Evolutionary conservation across 2,329 filamentous ascomycete species (phyloP).

Genomic region (Ceratocystis smalleyi): DNA sequence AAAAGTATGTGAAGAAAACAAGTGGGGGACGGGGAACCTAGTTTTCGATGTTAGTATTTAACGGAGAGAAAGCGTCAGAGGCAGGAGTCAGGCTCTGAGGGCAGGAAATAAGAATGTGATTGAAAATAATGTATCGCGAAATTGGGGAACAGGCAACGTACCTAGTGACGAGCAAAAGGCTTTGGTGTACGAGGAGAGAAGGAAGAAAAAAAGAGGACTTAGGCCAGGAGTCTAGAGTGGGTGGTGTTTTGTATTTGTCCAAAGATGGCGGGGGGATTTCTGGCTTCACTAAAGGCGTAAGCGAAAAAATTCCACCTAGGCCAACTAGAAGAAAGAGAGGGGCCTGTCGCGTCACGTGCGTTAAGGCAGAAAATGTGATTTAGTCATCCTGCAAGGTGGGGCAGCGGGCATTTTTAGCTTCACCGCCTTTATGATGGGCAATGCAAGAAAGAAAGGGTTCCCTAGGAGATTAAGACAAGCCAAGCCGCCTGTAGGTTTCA

Average conservation of each 20-base stretch:
- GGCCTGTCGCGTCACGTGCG: conserved; percentile 15
- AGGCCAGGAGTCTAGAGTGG: conserved; percentile 15
- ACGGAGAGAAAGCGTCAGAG: neutral
- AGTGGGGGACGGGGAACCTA: conserved; percentile 24
- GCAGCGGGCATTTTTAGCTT: neutral
- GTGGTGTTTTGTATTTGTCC: conserved; percentile 17
- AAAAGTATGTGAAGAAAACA: conserved; percentile 31
- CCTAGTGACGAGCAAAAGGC: conserved; percentile 16
- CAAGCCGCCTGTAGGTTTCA: neutral
- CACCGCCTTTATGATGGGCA: conserved; percentile 4
- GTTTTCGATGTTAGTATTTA: conserved; percentile 14
- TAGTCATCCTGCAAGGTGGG: conserved; percentile 15
- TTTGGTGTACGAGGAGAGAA: conserved; percentile 13
- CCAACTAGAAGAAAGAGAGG: conserved; percentile 9
- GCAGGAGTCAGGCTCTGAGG: too few species aligned
- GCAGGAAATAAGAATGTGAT: neutral
- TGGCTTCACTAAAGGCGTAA: conserved; percentile 13
- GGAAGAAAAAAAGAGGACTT: conserved; percentile 16
- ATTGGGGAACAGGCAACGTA: conserved; percentile 2
- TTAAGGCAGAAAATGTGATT: conserved; percentile 10
- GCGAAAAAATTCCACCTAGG: conserved; percentile 15
- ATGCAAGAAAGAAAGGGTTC: neutral
- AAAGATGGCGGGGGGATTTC: conserved; percentile 17
- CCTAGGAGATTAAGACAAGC: conserved; percentile 6
- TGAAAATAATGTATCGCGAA: neutral